Conservation (phyloP, 2,329 filamentous ascomycete genomes). For the Fusarium compactum region DNA sequence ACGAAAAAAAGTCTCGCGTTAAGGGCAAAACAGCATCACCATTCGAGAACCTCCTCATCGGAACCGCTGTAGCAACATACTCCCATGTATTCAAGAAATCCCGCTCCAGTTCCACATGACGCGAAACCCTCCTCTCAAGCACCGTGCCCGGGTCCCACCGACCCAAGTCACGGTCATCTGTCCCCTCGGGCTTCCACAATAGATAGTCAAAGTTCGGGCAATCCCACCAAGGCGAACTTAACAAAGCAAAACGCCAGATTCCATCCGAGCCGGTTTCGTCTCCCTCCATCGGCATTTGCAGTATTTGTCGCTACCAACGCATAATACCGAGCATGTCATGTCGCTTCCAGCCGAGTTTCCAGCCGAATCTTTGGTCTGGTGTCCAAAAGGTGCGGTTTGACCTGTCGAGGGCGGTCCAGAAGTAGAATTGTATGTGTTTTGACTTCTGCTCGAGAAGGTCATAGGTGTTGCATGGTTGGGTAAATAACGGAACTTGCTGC, state of each 20-base stretch:
- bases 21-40: conserved; percentile 33
- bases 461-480: neutral
- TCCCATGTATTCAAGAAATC: conserved; percentile 46
- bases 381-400: conserved; percentile 6
- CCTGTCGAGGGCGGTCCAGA: conserved; percentile 46
- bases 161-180: neutral
- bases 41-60: conserved; percentile 37
- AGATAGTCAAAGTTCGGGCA: conserved; percentile 43
- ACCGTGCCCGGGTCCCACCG: neutral
- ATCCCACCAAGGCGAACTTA: conserved; percentile 47
- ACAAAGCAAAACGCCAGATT: conserved; percentile 40
- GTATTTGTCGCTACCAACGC: conserved; percentile 47
- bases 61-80: conserved; percentile 30
- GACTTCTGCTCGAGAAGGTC: neutral
- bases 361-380: neutral
- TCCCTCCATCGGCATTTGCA: conserved; percentile 28
- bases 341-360: neutral
- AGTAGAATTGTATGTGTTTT: conserved; percentile 39
- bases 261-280: conserved; percentile 42
- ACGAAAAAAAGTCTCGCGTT: conserved; percentile 16
- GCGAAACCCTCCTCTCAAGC: neutral
- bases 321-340: conserved; percentile 33
- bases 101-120: conserved; percentile 36
- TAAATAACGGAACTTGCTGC: neutral
- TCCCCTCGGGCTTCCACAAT: neutral